Percentiles rank a stretch among this genome's conserved stretches.
phyloP scores from a whole-genome alignment of 441 rosid species.

The Populus hybrid region DNA sequence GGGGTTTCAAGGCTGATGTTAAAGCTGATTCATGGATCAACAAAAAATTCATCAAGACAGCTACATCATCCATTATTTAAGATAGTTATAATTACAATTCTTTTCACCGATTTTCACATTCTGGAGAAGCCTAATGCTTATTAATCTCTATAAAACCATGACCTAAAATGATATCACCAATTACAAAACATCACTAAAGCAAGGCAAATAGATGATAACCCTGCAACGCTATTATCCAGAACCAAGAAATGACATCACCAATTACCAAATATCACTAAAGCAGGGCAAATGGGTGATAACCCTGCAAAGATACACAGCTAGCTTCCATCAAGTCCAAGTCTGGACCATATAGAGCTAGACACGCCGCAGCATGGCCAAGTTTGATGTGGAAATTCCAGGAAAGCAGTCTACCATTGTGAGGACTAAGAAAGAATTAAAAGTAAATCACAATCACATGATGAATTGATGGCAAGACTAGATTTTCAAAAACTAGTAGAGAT shows the following conservation, averaged over 20 bases:
- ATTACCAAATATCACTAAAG: too few relatives aligned
- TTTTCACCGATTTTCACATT: too few relatives aligned
- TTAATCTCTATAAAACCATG: too few relatives aligned
- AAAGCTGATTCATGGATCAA: background rate
- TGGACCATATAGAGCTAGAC: background rate
- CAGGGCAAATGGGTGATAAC: background rate
- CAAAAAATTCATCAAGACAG: background rate
- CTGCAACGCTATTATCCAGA: background rate
- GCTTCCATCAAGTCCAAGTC: background rate
- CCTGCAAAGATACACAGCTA: background rate
- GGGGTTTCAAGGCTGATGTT: too few relatives aligned
- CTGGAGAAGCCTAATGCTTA: too few relatives aligned
- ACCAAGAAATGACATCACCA: too few relatives aligned
- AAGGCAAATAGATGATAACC: background rate
- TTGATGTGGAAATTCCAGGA: background rate
- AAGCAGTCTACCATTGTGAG: background rate
- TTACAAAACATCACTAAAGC: too few relatives aligned
- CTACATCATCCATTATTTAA: background rate
- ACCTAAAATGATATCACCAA: too few relatives aligned
- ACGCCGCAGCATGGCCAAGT: background rate
- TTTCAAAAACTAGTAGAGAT: background rate
- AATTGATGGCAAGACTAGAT: background rate
- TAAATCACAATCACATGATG: background rate
- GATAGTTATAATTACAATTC: background rate
- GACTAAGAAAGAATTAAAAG: background rate